Evolutionary conservation across 2,329 filamentous ascomycete species (phyloP), one percentile per base, ranked within the genome.

Genomic region (Ascosphaera acerosa): DNA sequence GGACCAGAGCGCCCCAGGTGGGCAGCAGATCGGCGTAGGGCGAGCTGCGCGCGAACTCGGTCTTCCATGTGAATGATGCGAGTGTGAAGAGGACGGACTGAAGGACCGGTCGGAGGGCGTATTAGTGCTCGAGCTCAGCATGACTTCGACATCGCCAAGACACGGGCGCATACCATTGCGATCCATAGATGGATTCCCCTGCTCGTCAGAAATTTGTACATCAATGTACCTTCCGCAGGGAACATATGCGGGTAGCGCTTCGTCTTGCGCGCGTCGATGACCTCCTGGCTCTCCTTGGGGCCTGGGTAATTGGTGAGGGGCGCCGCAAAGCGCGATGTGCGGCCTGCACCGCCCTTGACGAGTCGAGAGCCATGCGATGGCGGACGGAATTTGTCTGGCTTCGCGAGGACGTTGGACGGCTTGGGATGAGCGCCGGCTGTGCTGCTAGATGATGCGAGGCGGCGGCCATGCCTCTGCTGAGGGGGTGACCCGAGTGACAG

Each of bases 221-320:
- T 64, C 52, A 78, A 80, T 0, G 75, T 77, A 4, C 80, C 78
- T 46, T 74, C 61, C 0, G 81, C 71, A 29, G 84, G 76, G 62
- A 90, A 81, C 64, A 89, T 71, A 42, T 82, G 73, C 1, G 87
- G 87, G 49, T 94, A 94, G 39, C 75, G 59, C 50, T 66, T 75
- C 39, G 54, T 64, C 40, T 59, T 62, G 57, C 78, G 78, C 36
- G 62, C 63, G 37, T 64, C 56, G 31, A 60, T 54, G 50, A 90
- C 74, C 32, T 70, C 62, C 14, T 62, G 56, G 10, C 66, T 70
- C 36, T 81, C 54, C 15, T 66, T 54, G 12, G 78, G 76, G 22
- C 80, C 81, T 1, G 57, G 53, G 47, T 89, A 90, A 50, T 73
- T 68, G 42, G 63, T 61, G 18, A 72, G 70, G 4, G 57, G 49